These are phyloP conservation scores for Ceriops zippeliana DNA, from an alignment of 345 rosid genomes.

Conservation along the genomic window DNA sequence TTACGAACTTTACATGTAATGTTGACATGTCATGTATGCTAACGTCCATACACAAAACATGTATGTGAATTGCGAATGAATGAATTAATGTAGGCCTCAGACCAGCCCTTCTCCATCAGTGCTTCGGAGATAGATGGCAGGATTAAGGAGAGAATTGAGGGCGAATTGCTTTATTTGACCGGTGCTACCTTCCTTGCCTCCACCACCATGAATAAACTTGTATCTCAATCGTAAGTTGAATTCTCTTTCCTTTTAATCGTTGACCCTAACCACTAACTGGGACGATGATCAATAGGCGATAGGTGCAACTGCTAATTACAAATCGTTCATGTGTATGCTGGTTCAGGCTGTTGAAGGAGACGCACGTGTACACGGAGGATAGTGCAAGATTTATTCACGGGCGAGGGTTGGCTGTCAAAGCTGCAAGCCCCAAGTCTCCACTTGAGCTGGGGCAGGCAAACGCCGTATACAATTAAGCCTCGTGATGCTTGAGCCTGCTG, in stretches of 20 bases:
- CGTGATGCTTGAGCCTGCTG: too few relatives aligned
- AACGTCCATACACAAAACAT: not conserved
- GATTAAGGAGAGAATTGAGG: conserved; percentile 61
- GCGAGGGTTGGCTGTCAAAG: conserved; percentile 70
- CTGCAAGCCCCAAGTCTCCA: conserved; percentile 27
- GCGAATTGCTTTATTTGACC: conserved; percentile 68
- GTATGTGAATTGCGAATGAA: too few relatives aligned
- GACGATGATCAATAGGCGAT: too few relatives aligned
- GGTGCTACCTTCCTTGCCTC: conserved; percentile 79
- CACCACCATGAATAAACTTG: conserved; percentile 78
- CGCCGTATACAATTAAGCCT: conserved; percentile 24
- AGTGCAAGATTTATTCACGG: conserved; percentile 91
- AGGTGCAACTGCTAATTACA: too few relatives aligned
- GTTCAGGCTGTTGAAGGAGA: conserved; percentile 79
- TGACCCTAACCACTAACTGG: too few relatives aligned
- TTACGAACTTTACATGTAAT: not conserved
- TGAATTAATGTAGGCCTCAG: conserved; percentile 56
- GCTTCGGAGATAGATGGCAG: conserved; percentile 66
- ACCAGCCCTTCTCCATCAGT: conserved; percentile 56
- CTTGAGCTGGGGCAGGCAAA: conserved; percentile 16
- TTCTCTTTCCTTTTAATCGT: not conserved
- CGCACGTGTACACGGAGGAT: conserved; percentile 88
- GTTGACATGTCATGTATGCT: not conserved
- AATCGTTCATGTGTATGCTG: not conserved
- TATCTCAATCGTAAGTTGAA: conserved; percentile 78